Evolutionary conservation across 345 rosid species (phyloP).

Genomic region (Crucihimalaya himalaica): DNA sequence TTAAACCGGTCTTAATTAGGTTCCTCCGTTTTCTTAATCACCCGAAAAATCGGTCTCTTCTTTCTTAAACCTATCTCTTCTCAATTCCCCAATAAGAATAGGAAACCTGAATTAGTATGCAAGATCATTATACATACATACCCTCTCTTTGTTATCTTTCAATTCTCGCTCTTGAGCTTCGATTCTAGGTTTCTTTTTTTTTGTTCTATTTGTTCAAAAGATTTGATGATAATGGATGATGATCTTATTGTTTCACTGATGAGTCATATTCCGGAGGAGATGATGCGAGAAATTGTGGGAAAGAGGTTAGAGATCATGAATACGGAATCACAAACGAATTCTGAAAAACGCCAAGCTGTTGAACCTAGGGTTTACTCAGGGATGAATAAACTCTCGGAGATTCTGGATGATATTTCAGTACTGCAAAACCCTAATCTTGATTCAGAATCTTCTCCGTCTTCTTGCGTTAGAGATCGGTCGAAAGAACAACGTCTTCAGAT

Average conservation of each 20-base stretch:
- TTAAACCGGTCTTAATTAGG: too few species aligned
- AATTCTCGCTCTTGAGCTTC: not conserved
- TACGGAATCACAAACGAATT: not conserved
- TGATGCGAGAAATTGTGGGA: not conserved
- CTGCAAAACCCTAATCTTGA: not conserved
- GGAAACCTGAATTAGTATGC: not conserved
- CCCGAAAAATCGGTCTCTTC: not conserved
- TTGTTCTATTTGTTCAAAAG: not conserved
- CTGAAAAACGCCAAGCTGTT: not conserved
- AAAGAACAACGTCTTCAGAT: not conserved
- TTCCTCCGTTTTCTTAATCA: not conserved
- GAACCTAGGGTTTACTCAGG: too few species aligned
- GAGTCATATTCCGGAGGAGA: not conserved
- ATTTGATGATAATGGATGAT: not conserved
- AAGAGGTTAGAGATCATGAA: not conserved
- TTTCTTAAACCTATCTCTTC: not conserved
- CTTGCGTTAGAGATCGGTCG: not conserved
- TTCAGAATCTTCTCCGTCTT: not conserved
- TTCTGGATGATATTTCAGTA: too few species aligned
- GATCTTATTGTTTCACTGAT: not conserved
- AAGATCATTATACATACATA: not conserved
- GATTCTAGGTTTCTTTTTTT: not conserved
- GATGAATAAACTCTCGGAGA: too few species aligned
- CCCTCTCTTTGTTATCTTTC: not conserved
- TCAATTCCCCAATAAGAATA: not conserved